Percentiles rank a stretch among this genome's conserved stretches.
These are phyloP conservation scores for Capillidium rhysosporum DNA, from an alignment of 371 early-diverging fungal genomes.

Conservation along the genomic window DNA sequence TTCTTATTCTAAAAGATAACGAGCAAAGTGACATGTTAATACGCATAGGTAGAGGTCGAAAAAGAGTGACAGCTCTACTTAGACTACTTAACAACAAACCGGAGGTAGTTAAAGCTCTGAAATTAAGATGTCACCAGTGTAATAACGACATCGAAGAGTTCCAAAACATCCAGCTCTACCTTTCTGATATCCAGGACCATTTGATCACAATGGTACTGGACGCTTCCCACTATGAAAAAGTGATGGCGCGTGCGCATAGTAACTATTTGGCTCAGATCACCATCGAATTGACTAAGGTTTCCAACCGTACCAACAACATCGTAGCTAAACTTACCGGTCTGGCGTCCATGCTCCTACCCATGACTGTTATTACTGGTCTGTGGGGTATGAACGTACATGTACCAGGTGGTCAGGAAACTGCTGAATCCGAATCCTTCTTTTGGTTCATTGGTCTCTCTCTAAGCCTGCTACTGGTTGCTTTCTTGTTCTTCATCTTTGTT, in stretches of 20 bases:
- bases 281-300: conserved; percentile 86
- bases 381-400: conserved; percentile 71
- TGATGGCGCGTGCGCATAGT: conserved; percentile 72
- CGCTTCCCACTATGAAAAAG: conserved; percentile 71
- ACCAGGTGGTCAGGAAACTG: conserved; percentile 37
- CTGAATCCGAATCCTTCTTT: conserved; percentile 18
- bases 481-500: background rate
- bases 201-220: conserved; percentile 87
- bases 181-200: conserved; percentile 93
- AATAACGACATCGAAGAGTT: conserved; percentile 18
- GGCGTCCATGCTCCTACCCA: conserved; percentile 75
- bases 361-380: conserved; percentile 70
- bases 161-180: conserved; percentile 36
- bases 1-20: conserved; percentile 38
- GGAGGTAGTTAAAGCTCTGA: conserved; percentile 55
- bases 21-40: conserved; percentile 77
- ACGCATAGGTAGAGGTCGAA: conserved; percentile 64
- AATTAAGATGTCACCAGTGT: conserved; percentile 32
- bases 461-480: background rate
- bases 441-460: conserved; percentile 35
- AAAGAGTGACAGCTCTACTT: conserved; percentile 54
- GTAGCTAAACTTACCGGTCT: conserved; percentile 79
- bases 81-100: conserved; percentile 58
- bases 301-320: conserved; percentile 79
- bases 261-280: conserved; percentile 92